Evolutionary conservation across 768 basidiomycete species (phyloP).

Genomic region (Ephemerocybe angulata): DNA sequence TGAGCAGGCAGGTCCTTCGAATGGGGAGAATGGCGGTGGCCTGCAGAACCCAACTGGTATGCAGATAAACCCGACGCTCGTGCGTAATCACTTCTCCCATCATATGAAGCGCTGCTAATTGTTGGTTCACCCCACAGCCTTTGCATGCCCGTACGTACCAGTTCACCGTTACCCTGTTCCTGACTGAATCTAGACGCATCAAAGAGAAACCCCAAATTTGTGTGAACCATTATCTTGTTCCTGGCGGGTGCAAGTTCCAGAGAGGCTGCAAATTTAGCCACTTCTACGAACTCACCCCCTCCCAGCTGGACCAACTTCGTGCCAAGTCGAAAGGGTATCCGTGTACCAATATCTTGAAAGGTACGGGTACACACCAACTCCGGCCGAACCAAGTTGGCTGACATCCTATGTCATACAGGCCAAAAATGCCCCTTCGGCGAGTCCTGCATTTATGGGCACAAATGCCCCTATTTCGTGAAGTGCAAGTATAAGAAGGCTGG

Average conservation of each 20-base stretch:
- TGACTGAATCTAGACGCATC: too few species aligned
- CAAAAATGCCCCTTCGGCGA: slow-evolving; percentile 57
- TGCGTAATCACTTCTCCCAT: too few species aligned
- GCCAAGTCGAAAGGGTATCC: slow-evolving; percentile 57
- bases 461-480: slow-evolving; percentile 41
- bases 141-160: not conserved
- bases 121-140: not conserved
- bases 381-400: too few species aligned
- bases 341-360: slow-evolving; percentile 56
- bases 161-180: not conserved
- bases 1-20: too few species aligned
- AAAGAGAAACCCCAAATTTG: slow-evolving; percentile 63
- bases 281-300: slow-evolving; percentile 52
- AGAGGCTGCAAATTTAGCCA: slow-evolving; percentile 57
- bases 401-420: slow-evolving; percentile 31
- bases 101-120: too few species aligned
- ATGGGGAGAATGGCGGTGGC: too few species aligned
- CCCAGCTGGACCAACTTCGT: slow-evolving; percentile 50
- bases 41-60: too few species aligned
- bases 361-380: slow-evolving; percentile 24
- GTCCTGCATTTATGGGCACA: slow-evolving; percentile 51
- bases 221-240: slow-evolving; percentile 56
- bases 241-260: slow-evolving; percentile 51
- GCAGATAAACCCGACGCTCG: too few species aligned
- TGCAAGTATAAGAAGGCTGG: slow-evolving; percentile 49